phyloP scores from a whole-genome alignment of 129 eudicot genomes.

The Logfia minima region DNA sequence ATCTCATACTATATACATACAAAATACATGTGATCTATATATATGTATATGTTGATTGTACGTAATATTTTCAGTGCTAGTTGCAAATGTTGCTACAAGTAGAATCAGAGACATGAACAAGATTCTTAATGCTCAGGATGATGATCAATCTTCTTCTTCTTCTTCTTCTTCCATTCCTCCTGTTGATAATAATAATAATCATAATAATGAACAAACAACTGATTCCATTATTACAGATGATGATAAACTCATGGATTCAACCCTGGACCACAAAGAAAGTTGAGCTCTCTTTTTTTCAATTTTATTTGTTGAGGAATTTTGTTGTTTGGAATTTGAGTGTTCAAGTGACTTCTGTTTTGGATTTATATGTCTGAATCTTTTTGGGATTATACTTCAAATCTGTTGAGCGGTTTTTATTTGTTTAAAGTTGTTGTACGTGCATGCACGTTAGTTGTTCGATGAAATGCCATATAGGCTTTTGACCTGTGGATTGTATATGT shows the following conservation, averaged over 20 bases:
- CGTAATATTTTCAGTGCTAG: slow-evolving; percentile 40
- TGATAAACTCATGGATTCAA: slow-evolving; percentile 26
- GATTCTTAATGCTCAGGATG: slow-evolving; percentile 33
- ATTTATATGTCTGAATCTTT: background rate
- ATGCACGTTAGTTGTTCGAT: slow-evolving; percentile 29
- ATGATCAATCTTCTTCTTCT: slow-evolving; percentile 18
- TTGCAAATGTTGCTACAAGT: slow-evolving; percentile 54
- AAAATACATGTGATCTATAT: background rate
- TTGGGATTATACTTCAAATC: background rate
- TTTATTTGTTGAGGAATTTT: background rate
- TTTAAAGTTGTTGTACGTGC: background rate
- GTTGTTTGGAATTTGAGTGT: background rate
- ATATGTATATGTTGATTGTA: background rate
- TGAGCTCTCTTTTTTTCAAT: background rate
- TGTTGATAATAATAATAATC: background rate
- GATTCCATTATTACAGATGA: slow-evolving; percentile 21
- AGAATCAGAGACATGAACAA: slow-evolving; percentile 56
- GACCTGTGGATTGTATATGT: background rate
- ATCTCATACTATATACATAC: background rate
- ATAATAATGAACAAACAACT: background rate
- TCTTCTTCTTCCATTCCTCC: background rate
- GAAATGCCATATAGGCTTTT: slow-evolving; percentile 17
- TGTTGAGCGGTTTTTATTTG: background rate
- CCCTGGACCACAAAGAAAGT: background rate
- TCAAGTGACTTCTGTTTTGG: background rate